Evolutionary conservation across 2,329 filamentous ascomycete species (phyloP), one percentile per base, ranked within the genome.

Genomic region (Thelonectria discophora): DNA sequence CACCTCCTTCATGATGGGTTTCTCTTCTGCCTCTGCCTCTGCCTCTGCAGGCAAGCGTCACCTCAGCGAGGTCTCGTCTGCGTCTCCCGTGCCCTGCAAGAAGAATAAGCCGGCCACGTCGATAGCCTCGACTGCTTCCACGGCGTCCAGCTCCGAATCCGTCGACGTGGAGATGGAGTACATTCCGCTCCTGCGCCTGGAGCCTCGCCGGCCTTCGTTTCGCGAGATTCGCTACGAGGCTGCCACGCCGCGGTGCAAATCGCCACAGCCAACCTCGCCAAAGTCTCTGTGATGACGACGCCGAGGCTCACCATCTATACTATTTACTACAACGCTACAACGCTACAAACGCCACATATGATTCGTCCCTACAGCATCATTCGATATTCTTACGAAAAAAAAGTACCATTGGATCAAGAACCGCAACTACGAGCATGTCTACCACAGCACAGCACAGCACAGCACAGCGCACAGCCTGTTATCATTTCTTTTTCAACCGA

Each of bases 81-180:
- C 65, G 24, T 65, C 68, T n/a, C 61, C 64, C 21, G 59, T 70
- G 15, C 67, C 70, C 2, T 69, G 45, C 54, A 72, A 72, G 42
- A 72, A 72, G 52, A 63, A 62, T 47, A 72, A 72, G 46, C 69
- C 71, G 51, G 58, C 68, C 20, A 68, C 64, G 6, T 71, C 69
- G 15, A 64, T 72, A 62, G 62, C 62, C 11, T 72, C 70, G 17
- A 60, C 65, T 20, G 63, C 65, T n/a, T 69, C 69, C 9, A 7
- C 34, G 3, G 52, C 59, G 17, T 60, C 65, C 8, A 64, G 62
- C 42, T 54, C 56, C 18, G 51, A 66, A 45, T 55, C 69, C 45
- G 53, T 67, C 46, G 64, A 65, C 52, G 55, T 67, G 39, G 64
- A 65, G 9, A 46, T 68, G 43, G 60, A 60, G 10, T 65, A 61